Percentiles rank a stretch among this genome's conserved stretches.
Conservation (phyloP, 352 stramenopile species). For the Globisporangium okanoganense region DNA sequence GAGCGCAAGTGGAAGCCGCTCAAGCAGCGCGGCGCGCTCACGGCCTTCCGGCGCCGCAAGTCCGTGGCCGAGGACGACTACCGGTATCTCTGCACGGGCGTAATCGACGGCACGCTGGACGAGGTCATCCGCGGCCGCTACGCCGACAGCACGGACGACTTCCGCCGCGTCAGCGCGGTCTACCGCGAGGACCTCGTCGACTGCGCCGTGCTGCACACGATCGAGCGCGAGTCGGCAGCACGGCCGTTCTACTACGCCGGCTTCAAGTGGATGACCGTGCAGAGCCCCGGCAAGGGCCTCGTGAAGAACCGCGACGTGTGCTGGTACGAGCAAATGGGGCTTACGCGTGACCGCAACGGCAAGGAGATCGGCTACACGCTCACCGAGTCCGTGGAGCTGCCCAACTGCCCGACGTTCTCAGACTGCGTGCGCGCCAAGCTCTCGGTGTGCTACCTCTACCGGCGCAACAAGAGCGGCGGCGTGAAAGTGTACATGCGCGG, state of each 20-base stretch:
- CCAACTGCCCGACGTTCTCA: conserved; percentile 57
- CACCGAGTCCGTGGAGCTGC: conserved; percentile 69
- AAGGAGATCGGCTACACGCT: conserved; percentile 82
- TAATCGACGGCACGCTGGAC: conserved; percentile 66
- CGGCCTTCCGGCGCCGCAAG: conserved; percentile 52
- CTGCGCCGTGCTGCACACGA: conserved; percentile 64
- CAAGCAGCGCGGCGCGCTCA: conserved; percentile 58
- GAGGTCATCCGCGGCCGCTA: conserved; percentile 76
- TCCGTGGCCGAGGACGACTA: conserved; percentile 44
- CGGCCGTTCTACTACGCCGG: conserved; percentile 72
- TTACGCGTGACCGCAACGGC: conserved; percentile 62
- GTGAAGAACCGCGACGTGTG: conserved; percentile 79
- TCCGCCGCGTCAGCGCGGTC: conserved; percentile 66
- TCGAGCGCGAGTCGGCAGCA: conserved; percentile 37
- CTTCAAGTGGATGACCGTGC: conserved; percentile 83
- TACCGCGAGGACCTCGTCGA: conserved; percentile 77
- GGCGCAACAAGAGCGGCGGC: conserved; percentile 66
- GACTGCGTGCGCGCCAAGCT: conserved; percentile 69
- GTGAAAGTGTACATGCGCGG: conserved; percentile 78
- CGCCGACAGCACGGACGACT: conserved; percentile 63
- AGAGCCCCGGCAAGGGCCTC: conserved; percentile 60
- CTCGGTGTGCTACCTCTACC: conserved; percentile 73
- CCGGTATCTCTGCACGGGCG: conserved; percentile 58
- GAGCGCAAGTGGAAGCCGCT: conserved; percentile 71
- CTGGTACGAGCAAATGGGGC: conserved; percentile 73